phyloP scores from a whole-genome alignment of 2,329 filamentous ascomycete species.

The Colletotrichum filicis region DNA sequence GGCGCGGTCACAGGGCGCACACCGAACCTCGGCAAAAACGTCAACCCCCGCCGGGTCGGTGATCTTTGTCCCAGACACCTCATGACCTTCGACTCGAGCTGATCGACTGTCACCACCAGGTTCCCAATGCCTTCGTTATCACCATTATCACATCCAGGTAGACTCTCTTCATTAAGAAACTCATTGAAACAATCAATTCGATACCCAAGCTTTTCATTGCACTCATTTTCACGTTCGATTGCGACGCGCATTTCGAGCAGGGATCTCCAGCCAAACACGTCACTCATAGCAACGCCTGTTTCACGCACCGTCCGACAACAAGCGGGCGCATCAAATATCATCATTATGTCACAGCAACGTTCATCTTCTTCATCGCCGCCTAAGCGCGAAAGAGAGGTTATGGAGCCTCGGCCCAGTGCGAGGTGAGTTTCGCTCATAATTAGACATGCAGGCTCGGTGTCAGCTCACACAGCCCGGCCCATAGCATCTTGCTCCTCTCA shows the following conservation, averaged over 20 bases:
- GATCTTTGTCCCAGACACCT: constrained; percentile 12
- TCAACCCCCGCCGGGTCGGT: background rate
- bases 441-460: background rate
- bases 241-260: constrained; percentile 1
- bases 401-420: constrained; percentile 71
- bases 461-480: constrained; percentile 21
- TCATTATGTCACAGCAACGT: constrained; percentile 29
- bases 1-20: constrained; percentile 25
- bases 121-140: constrained; percentile 1
- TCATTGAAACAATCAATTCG: background rate
- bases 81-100: constrained; percentile 3
- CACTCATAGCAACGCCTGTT: background rate
- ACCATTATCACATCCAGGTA: background rate
- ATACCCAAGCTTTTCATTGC: background rate
- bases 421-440: constrained; percentile 54
- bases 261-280: constrained; percentile 7
- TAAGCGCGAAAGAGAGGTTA: constrained; percentile 40
- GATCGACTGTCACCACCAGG: background rate
- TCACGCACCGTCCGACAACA: background rate
- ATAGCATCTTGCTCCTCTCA: constrained; percentile 81
- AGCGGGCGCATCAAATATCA: background rate
- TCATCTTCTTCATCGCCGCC: constrained; percentile 28
- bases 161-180: background rate
- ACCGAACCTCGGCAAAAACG: constrained; percentile 34
- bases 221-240: background rate